Base-by-base conservation (phyloP, 495 filamentous ascomycete species). In the Hyaloscypha variabilis region DNA sequence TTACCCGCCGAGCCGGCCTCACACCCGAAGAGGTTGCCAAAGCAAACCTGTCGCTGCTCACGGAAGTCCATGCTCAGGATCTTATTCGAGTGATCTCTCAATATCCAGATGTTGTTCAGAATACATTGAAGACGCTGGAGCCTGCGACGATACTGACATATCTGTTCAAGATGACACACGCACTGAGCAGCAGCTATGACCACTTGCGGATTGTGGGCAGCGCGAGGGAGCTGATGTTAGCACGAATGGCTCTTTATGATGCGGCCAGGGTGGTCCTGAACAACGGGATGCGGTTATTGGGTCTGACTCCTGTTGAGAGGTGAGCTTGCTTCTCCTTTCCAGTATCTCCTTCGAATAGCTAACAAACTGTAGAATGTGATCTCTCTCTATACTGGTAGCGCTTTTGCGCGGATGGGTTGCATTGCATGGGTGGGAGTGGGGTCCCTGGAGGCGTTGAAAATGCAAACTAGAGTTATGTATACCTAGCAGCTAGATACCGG, bases 81-180 rank as follows among this genome's bases (percentile, higher is more conserved):
- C 80, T 90, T 26, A 79, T 87, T 62, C 82, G 87, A 17, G 72
- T 85, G 25, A 77, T 90, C 25, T 81, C 84, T 0, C 85, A 88
- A 67, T 90, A 85, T 74, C 88, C 88, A 8, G 88, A 90, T 66
- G 83, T 86, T 1, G 76, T 87, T 21, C 77, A 84, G 68, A 87
- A 88, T 64, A 88, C 87, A 0, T 78, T 89, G 25, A 85, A 84
- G 71, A 88, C 87, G 0, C 79, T 86, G 6, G 88, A 90, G 73
- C 88, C 88, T 8, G 83, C 84, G 10, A 88, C 86, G 0, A 77
- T 96, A 57, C 79, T 96, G 34, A 88, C 87, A 13, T 97, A 95
- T 77, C 85, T 97, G 52, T 94, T 94, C 82, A 89, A 87, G 77
- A 90, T 97, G 89, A 96, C 91, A 1, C 92, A 95, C 74, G 81